Evolutionary conservation across 1,284 basidiomycete genomes (phyloP).

Genomic region (Bondarzewia mesenterica): DNA sequence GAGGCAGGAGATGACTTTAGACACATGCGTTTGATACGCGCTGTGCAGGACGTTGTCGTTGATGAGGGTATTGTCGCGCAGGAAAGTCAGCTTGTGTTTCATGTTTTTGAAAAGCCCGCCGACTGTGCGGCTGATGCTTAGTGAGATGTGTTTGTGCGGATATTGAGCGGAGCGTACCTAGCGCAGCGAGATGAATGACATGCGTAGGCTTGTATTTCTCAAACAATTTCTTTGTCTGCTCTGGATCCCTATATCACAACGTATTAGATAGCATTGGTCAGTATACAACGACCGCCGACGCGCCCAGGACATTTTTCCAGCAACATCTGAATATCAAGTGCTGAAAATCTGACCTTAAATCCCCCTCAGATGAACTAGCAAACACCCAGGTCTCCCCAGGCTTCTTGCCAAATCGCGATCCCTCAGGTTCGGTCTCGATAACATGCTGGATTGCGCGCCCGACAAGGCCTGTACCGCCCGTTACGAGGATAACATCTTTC

Average conservation of each 20-base stretch:
- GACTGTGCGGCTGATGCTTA: slow-evolving; percentile 36
- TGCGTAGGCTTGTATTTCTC: slow-evolving; percentile 86
- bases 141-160: not conserved
- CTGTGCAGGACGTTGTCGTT: slow-evolving; percentile 84
- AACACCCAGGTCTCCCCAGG: slow-evolving; percentile 83
- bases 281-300: too few relatives aligned
- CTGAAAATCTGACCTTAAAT: slow-evolving; percentile 50
- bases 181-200: slow-evolving; percentile 85
- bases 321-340: too few relatives aligned
- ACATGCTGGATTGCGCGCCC: slow-evolving; percentile 75
- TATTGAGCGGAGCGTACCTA: slow-evolving; percentile 40
- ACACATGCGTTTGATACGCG: slow-evolving; percentile 51
- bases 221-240: slow-evolving; percentile 61
- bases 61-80: slow-evolving; percentile 85
- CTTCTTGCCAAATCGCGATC: slow-evolving; percentile 68
- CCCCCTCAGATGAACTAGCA: slow-evolving; percentile 65
- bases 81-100: slow-evolving; percentile 84
- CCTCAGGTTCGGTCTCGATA: slow-evolving; percentile 69
- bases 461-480: slow-evolving; percentile 81
- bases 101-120: slow-evolving; percentile 90
- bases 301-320: too few relatives aligned
- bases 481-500: slow-evolving; percentile 59
- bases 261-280: too few relatives aligned
- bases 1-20: slow-evolving; percentile 79
- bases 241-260: slow-evolving; percentile 55